A percentile compares a stretch with the other conserved stretches of the same genome.
phyloP scores from a whole-genome alignment of 1,284 basidiomycete genomes.

The Cystobasidiaceae sp. region DNA sequence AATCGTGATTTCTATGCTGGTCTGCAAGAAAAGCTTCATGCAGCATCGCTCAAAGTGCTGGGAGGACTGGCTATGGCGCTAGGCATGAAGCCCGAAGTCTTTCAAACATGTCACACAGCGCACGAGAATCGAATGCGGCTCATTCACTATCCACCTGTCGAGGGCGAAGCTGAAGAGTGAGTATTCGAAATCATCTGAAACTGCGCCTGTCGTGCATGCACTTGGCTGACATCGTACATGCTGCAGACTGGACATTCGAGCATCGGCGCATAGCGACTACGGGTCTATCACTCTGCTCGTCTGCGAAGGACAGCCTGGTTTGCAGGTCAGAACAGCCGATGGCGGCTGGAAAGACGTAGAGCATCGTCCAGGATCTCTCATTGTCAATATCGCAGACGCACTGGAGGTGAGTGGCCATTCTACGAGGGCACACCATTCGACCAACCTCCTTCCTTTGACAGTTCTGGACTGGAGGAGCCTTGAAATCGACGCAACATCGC shows the following conservation, averaged over 20 bases:
- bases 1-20: background rate
- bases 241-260: slow-evolving; percentile 5
- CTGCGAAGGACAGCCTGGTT: background rate
- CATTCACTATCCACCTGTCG: slow-evolving; percentile 15
- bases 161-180: slow-evolving; percentile 6
- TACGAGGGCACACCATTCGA: background rate
- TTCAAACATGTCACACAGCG: slow-evolving; percentile 1
- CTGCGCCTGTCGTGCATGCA: background rate
- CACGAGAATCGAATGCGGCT: slow-evolving; percentile 12
- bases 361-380: slow-evolving; percentile 7
- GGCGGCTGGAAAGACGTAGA: slow-evolving; percentile 14
- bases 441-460: background rate
- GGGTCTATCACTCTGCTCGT: slow-evolving; percentile 10
- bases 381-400: slow-evolving; percentile 25
- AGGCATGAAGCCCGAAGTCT: background rate
- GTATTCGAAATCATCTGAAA: background rate
- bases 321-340: slow-evolving; percentile 1
- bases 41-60: slow-evolving; percentile 12
- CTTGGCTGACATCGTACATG: background rate
- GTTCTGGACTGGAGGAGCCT: slow-evolving; percentile 21
- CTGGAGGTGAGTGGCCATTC: background rate
- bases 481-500: slow-evolving; percentile 7
- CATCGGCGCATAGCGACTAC: slow-evolving; percentile 19
- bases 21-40: slow-evolving; percentile 10
- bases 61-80: slow-evolving; percentile 13